These are phyloP conservation scores for Pharus latifolius DNA, from an alignment of 176 grass and related monocot species.

Conservation along the genomic window DNA sequence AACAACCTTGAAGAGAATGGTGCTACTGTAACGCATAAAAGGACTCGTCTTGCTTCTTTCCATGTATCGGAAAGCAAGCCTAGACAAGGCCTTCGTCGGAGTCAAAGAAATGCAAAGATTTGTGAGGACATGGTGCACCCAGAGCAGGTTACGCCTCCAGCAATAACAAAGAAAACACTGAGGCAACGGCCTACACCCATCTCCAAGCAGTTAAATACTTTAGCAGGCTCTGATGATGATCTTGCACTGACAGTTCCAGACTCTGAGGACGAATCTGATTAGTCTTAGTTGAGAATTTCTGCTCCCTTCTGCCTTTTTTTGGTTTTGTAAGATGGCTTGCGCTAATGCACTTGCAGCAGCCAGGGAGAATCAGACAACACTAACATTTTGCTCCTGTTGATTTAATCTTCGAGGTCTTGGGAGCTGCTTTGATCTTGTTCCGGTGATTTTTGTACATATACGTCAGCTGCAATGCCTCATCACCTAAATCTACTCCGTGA, in stretches of 20 bases:
- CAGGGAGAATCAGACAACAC: constrained; percentile 6
- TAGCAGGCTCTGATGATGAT: constrained; percentile 28
- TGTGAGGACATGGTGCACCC: neutral
- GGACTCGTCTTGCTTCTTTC: constrained; percentile 13
- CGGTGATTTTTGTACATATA: constrained; percentile 29
- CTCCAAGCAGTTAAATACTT: constrained; percentile 14
- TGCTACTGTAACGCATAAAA: constrained; percentile 2
- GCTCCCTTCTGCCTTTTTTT: neutral
- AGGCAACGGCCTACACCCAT: constrained; percentile 43
- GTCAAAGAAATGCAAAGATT: constrained; percentile 39
- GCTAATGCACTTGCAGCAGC: neutral
- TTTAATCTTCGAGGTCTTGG: neutral
- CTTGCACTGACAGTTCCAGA: neutral
- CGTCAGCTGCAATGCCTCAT: neutral
- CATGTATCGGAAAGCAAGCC: constrained; percentile 6
- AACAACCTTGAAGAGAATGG: constrained; percentile 14
- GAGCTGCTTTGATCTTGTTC: neutral
- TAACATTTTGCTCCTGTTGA: neutral
- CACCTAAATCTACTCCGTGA: neutral
- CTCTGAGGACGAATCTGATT: constrained; percentile 14
- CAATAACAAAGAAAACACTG: constrained; percentile 40
- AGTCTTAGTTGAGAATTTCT: neutral
- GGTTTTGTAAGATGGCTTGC: neutral
- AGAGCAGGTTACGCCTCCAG: constrained; percentile 20
- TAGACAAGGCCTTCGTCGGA: constrained; percentile 29